phyloP scores from a whole-genome alignment of 2,329 filamentous ascomycete genomes.

The Metarhizium anisopliae region DNA sequence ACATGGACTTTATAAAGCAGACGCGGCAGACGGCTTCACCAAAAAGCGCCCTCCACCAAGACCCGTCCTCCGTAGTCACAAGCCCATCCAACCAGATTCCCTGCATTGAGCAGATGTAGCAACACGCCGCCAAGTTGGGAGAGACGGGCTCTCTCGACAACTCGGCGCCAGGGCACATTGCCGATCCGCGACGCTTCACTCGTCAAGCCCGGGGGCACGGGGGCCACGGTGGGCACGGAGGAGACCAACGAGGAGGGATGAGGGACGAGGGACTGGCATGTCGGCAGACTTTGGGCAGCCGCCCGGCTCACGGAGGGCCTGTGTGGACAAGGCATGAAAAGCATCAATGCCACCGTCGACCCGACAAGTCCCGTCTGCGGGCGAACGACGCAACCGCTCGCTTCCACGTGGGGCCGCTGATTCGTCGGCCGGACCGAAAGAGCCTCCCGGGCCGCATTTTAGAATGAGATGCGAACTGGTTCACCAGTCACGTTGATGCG shows the following conservation, averaged over 20 bases:
- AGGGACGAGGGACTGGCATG: too few species aligned
- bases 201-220: background rate
- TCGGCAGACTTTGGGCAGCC: too few species aligned
- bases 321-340: too few species aligned
- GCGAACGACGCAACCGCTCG: slow-evolving; percentile 15
- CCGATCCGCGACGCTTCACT: background rate
- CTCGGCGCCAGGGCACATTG: background rate
- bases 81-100: background rate
- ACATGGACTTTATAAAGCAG: background rate
- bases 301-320: too few species aligned
- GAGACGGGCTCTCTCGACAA: background rate
- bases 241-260: background rate
- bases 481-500: too few species aligned
- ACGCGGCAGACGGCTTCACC: background rate
- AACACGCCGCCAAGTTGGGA: background rate
- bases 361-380: background rate
- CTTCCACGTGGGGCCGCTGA: slow-evolving; percentile 21
- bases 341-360: background rate
- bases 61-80: background rate
- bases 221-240: too few species aligned
- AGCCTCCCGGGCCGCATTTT: background rate
- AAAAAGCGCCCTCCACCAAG: background rate
- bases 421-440: slow-evolving; percentile 11
- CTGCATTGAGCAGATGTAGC: background rate
- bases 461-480: too few species aligned